Evolutionary conservation across 106 monocot genomes (phyloP), one percentile per base, ranked within the genome.

Genomic region (Dendrobium nobile): DNA sequence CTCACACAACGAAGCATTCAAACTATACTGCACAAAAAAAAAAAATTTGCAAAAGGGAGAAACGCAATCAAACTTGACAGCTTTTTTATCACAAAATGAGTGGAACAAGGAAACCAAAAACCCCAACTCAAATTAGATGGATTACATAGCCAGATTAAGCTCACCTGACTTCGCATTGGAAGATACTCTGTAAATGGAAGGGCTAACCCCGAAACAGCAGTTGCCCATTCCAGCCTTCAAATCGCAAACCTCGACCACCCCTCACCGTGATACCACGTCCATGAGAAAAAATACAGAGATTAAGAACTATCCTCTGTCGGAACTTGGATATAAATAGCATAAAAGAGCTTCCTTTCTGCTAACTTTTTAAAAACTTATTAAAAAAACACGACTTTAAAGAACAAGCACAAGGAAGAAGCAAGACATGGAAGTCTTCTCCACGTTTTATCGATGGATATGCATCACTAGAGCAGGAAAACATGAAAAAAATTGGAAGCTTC

Each of bases 111-210:
- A 45, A 45, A 6, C 45, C 6, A 7, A 45, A 45, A 58, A 58
- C 58, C 58, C 18, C 2, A 58, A 5, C 18, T 5, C 2, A 18
- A 58, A 58, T 55, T 58, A 58, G 20, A 56, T n/a, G n/a, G 18
- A 58, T 58, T 58, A 20, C 17, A 58, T 55, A 11, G 10, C 54
- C 17, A 55, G 22, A 22, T 8, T n/a, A 65, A 22, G 22, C 18
- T 77, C 42, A 92, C 92, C 94, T 84, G 89, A 78, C 75, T 90
- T 94, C 41, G 73, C 80, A 81, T 89, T 89, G 73, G 89, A 91
- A 77, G 78, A 88, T 67, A 90, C 86, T 78, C 78, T 91, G 83
- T 87, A 77, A 40, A 90, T 75, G 27, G 86, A 88, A 54, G 84
- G 76, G 10, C 82, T 72, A 45, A 55, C 80, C 24, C 80, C 83